These are phyloP conservation scores for Aspergillus puulaauensis DNA, from an alignment of 2,329 filamentous ascomycete species.

Conservation along the genomic window DNA sequence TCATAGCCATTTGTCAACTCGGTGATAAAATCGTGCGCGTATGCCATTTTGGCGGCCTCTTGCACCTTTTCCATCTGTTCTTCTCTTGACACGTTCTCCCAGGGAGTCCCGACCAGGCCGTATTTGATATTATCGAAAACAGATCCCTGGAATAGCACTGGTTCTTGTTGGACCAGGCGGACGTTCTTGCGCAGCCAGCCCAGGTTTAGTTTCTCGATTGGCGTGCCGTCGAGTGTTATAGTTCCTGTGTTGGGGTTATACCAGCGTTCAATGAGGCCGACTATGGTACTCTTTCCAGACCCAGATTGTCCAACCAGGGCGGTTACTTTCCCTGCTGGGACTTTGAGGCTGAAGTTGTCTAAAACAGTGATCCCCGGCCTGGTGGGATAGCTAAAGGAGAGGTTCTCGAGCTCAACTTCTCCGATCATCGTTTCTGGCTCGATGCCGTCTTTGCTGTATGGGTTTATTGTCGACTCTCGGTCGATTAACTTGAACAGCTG, in stretches of 20 bases:
- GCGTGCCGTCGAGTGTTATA: slow-evolving; percentile 79
- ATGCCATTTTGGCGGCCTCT: slow-evolving; percentile 83
- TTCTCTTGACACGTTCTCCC: slow-evolving; percentile 67
- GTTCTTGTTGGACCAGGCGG: slow-evolving; percentile 89
- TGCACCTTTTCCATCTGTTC: slow-evolving; percentile 69
- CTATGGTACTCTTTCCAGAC: slow-evolving; percentile 91
- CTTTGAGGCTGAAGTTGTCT: slow-evolving; percentile 73
- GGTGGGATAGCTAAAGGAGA: slow-evolving; percentile 94
- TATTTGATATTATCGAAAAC: slow-evolving; percentile 90
- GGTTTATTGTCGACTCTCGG: slow-evolving; percentile 78
- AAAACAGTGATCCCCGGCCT: slow-evolving; percentile 87
- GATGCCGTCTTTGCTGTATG: slow-evolving; percentile 66
- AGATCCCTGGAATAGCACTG: slow-evolving; percentile 82
- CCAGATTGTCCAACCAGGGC: slow-evolving; percentile 92
- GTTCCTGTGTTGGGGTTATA: slow-evolving; percentile 82
- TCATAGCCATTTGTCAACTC: slow-evolving; percentile 83
- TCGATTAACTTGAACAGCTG: slow-evolving; percentile 97
- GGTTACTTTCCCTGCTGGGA: slow-evolving; percentile 88
- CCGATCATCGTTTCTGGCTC: slow-evolving; percentile 73
- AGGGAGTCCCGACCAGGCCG: slow-evolving; percentile 80
- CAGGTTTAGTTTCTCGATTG: slow-evolving; percentile 78
- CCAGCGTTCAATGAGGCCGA: slow-evolving; percentile 89
- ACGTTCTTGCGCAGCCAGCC: slow-evolving; percentile 91
- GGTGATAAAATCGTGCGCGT: slow-evolving; percentile 88
- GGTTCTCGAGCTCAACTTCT: slow-evolving; percentile 73